Evolutionary conservation across 306 rosid genomes (phyloP), one percentile per base, ranked within the genome.

Genomic region (Comarum palustre): DNA sequence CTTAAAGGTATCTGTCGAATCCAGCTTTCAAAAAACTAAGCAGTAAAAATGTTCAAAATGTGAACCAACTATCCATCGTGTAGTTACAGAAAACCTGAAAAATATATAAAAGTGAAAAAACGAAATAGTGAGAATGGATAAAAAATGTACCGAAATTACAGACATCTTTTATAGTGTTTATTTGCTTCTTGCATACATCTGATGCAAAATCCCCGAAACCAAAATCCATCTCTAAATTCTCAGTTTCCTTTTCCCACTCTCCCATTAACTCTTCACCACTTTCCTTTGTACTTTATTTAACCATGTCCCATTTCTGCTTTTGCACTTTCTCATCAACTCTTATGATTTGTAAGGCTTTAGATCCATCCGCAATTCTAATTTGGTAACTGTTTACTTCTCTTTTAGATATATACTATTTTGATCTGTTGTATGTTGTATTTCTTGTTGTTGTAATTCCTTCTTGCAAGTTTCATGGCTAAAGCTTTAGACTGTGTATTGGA

Each of bases 171-270:
- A 3, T 10, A 64, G 46, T 45, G 45, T 34, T 64, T 48, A 15
- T 27, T 12, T 22, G 6, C 24, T 71, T 17, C 34, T 54, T 66
- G 43, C 66, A 50, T 20, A 19, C 20, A 27, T 14, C 65, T 42
- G 25, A 51, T 15, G n/a, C n/a, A n/a, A n/a, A n/a, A n/a, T n/a
- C n/a, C 31, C 31, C 31, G 1, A 29, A 29, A 29, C 72, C 67
- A 72, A 77, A 60, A 75, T 72, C 89, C 45, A 31, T 58, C 58
- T 47, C 64, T 68, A 52, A 71, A 78, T 71, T 55, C 76, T 62
- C 47, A 7, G 6, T 73, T 69, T 24, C 17, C 39, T 20, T 34
- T 55, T 27, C 8, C 24, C 20, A 31, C 65, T 9, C 13, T 41
- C 41, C 38, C 77, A 19, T 13, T 70, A 45, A 15, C 36, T 55